Conservation (phyloP, 2,329 filamentous ascomycete species). For the Neonectria coccinea region DNA sequence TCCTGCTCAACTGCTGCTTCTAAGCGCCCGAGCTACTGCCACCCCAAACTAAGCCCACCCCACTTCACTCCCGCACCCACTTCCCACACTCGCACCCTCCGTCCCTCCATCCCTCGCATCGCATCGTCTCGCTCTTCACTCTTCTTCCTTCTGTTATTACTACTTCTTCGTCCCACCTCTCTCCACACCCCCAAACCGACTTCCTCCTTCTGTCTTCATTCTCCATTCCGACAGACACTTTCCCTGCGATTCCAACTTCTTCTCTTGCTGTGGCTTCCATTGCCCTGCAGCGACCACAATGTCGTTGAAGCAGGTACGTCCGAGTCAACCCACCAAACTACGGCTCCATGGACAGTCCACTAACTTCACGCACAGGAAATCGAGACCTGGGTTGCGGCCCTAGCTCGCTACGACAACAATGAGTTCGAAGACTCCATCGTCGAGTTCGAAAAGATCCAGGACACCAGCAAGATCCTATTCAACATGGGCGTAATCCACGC, state of each 20-base stretch:
- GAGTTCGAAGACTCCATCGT: conserved; percentile 91
- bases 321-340: conserved; percentile 1
- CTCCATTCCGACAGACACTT: conserved; percentile 14
- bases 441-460: conserved; percentile 87
- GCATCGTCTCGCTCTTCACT: conserved; percentile 37
- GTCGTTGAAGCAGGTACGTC: conserved; percentile 71
- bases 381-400: conserved; percentile 95
- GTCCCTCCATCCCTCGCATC: conserved; percentile 27
- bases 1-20: conserved; percentile 24
- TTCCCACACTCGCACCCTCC: conserved; percentile 16
- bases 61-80: conserved; percentile 23
- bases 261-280: conserved; percentile 35
- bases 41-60: conserved; percentile 23
- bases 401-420: conserved; percentile 94
- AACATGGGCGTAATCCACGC: conserved; percentile 99
- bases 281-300: conserved; percentile 54
- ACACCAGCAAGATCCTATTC: conserved; percentile 98
- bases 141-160: not conserved
- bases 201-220: conserved; percentile 27
- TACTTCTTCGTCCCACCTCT: conserved; percentile 27
- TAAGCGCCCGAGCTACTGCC: conserved; percentile 43
- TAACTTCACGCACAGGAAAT: conserved; percentile 78
- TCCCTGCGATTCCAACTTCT: conserved; percentile 11
- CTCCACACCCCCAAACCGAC: conserved; percentile 33
- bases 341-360: conserved; percentile 24